These are phyloP conservation scores for Microcos paniculata DNA, from an alignment of 345 rosid species.

Conservation along the genomic window DNA sequence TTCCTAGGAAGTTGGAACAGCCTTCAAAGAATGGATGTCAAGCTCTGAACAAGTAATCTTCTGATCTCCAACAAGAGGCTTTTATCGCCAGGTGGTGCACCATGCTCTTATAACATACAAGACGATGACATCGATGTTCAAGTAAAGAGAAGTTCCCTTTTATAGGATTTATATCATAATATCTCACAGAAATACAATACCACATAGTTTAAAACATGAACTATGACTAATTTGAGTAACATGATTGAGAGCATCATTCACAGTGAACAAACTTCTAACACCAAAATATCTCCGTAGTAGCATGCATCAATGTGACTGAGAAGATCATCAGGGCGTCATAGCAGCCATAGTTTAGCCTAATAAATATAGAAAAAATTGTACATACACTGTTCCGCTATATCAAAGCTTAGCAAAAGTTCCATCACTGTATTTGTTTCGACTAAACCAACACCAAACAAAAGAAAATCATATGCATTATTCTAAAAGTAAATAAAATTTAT, in stretches of 20 bases:
- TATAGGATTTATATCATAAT: background rate
- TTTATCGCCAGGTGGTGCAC: background rate
- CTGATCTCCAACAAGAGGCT: background rate
- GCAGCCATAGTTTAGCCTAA: background rate
- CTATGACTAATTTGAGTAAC: background rate
- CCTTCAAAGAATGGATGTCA: too few species aligned
- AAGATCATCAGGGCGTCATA: background rate
- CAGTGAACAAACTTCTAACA: background rate
- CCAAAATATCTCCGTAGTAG: background rate
- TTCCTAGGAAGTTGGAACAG: too few species aligned
- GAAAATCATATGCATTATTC: constrained; percentile 1
- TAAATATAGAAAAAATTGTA: background rate
- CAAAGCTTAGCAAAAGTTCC: background rate
- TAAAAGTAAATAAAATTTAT: background rate
- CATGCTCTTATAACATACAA: background rate
- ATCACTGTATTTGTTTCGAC: background rate
- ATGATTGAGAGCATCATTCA: background rate
- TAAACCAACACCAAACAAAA: background rate
- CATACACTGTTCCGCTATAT: background rate
- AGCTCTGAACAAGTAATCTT: background rate
- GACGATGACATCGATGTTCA: background rate
- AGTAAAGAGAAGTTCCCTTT: background rate
- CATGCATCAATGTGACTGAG: background rate
- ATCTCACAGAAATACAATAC: background rate
- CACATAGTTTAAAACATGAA: background rate